These are phyloP conservation scores for Acer yangbiense DNA, from an alignment of 345 rosid genomes.

Conservation along the genomic window DNA sequence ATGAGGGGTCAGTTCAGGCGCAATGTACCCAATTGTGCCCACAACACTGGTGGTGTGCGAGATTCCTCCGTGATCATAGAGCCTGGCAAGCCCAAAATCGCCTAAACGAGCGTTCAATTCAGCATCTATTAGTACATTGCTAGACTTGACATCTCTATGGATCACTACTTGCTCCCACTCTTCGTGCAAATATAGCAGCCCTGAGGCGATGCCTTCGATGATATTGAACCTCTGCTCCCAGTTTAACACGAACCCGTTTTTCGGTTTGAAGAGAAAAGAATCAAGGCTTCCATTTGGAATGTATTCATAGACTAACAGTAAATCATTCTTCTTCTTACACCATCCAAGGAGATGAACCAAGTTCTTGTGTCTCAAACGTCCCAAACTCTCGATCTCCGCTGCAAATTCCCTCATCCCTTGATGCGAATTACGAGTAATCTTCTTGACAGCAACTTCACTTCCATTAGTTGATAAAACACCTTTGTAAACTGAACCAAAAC, in stretches of 20 bases:
- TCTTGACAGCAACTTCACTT: conserved; percentile 67
- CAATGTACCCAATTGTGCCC: conserved; percentile 81
- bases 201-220: conserved; percentile 65
- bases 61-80: conserved; percentile 57
- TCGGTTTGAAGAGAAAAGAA: conserved; percentile 37
- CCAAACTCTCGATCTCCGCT: conserved; percentile 78
- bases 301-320: conserved; percentile 67
- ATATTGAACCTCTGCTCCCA: conserved; percentile 74
- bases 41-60: conserved; percentile 61
- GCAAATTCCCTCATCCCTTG: conserved; percentile 79
- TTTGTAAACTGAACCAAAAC: conserved; percentile 68
- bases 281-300: conserved; percentile 76
- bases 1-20: conserved; percentile 56
- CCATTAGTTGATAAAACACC: conserved; percentile 46
- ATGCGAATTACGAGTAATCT: conserved; percentile 51
- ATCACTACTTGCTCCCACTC: conserved; percentile 80
- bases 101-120: conserved; percentile 69
- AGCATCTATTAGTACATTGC: conserved; percentile 70
- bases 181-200: conserved; percentile 66
- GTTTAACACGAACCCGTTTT: conserved; percentile 32
- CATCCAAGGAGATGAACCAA: conserved; percentile 82
- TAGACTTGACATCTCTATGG: conserved; percentile 78
- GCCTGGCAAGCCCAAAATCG: conserved; percentile 82
- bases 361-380: conserved; percentile 67
- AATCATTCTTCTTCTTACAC: conserved; percentile 64